Evolutionary conservation across 83 land plant genomes (phyloP), one percentile per base, ranked within the genome.

Genomic region (Picea abies): DNA sequence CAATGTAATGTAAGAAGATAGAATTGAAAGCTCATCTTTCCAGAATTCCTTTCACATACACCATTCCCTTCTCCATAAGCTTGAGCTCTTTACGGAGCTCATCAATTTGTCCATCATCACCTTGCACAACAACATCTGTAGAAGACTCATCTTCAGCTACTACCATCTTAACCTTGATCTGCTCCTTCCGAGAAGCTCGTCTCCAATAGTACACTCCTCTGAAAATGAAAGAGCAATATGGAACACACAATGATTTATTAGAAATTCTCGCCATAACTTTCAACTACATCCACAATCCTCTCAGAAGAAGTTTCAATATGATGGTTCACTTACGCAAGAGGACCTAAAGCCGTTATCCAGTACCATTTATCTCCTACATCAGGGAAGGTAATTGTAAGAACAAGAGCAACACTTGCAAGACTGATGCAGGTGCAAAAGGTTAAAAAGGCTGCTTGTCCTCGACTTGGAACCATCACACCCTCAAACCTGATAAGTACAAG

Each of bases 141-240:
- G 96, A 85, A 26, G 78, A 79, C 47, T 91, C 92, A 76, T 96
- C 94, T 16, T 97, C 99, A 16, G 82, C 96, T 25, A 97, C 88
- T 22, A 97, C 86, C 94, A 97, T 90, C 87, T 94, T 97, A 47
- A 97, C 98, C 85, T 97, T 90, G 72, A 97, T 96, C 85, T 97
- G 90, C 87, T 97, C 99, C 84, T 91, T 94, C 47, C 99, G 83
- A 4, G 98, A 90, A 58, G 99, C 99, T 80, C 90, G 80, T 63
- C 81, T 93, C 99, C 99, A 97, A 69, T 97, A 97, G 72, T 97
- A 97, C 35, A 87, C 90, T 66, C 99, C 99, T 29, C 99, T 96
- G 93, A 22, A 70, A 12, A 60, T 26, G 39, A 82, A 81, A 60
- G 79, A 56, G 58, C 23, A 73, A 82, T 23, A 47, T 11, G 22